Evolutionary conservation across 192 early-diverging fungal genomes (phyloP).

Genomic region (Backusella liffmaniae): DNA sequence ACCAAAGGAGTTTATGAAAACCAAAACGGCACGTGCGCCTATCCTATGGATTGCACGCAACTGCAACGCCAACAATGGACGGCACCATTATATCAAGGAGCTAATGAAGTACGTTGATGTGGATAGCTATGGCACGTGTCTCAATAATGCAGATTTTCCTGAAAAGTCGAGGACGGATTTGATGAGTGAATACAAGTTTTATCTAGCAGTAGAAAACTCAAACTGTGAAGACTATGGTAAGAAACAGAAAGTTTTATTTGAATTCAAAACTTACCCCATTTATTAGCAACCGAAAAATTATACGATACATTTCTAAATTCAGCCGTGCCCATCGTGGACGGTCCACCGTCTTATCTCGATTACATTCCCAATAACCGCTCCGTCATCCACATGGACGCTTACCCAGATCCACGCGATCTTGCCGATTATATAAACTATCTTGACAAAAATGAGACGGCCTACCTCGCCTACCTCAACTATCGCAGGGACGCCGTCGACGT

Average conservation of each 20-base stretch:
- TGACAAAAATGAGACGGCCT: constrained; percentile 11
- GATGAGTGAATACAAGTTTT: constrained; percentile 28
- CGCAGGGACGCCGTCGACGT: neutral
- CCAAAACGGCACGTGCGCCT: neutral
- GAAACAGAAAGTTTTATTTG: neutral
- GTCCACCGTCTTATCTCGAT: constrained; percentile 2
- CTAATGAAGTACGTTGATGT: constrained; percentile 14
- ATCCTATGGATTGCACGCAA: constrained; percentile 25
- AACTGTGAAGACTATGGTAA: constrained; percentile 30
- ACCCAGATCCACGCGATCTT: constrained; percentile 21
- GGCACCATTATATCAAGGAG: constrained; percentile 10
- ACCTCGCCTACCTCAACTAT: constrained; percentile 3
- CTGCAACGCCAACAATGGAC: constrained; percentile 10
- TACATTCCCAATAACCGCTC: constrained; percentile 9
- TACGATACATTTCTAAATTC: constrained; percentile 14
- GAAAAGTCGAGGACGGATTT: neutral
- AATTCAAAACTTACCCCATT: no score
- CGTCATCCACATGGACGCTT: constrained; percentile 17
- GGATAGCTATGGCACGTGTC: constrained; percentile 20
- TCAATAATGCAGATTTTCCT: constrained; percentile 14
- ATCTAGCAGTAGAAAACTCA: constrained; percentile 19
- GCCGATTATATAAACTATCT: constrained; percentile 19
- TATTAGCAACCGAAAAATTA: constrained; percentile 23
- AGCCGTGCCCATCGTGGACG: constrained; percentile 19
- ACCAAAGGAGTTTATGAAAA: constrained; percentile 20